Base-by-base conservation (phyloP, 192 early-diverging fungal genomes). In the Allomyces macrogynus region DNA sequence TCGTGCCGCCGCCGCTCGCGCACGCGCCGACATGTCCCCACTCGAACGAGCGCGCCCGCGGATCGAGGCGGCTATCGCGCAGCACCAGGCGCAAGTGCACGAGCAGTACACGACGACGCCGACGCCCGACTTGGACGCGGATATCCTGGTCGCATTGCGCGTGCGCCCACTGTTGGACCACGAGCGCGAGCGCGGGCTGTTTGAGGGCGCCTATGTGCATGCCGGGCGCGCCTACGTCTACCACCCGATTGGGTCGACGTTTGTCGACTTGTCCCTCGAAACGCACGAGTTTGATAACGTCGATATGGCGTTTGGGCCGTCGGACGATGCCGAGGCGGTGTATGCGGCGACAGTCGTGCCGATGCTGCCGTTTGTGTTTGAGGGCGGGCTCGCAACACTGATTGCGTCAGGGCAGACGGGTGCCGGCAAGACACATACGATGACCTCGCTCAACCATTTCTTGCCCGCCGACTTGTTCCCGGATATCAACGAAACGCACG, bases 351-450 rank as follows among this genome's bases (percentile, higher is more conserved):
- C 66, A 5, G 65, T 62, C 22, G 20, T 23, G 62, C 60, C 63
- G 24, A 63, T 77, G 62, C 67, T 77, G 11, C 24, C 63, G 61
- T 49, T 24, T 5, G 65, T 74, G n/a, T 65, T 76, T 60, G 65
- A 68, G 23, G 72, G 75, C 24, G 70, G 70, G 24, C 63, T 64
- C 40, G 62, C 65, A n/a, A 76, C 75, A 10, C 67, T 77, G 11
- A 75, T 77, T 66, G 75, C 75, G 3, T 77, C 69, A 27, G 75
- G 75, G 27, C 73, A 75, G 62, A 77, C 72, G 23, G 76, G 77
- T 69, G 23, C 49, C 18, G 77, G 77, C 12, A 79, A 79, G 65
- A 79, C 77, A 0, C 70, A 79, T 62, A 79, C 77, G 10, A 71
- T 79, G 11, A 77, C 68, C 71, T 24, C 75, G 77, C 26, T 78